Evolutionary conservation across 73 alveolate genomes (phyloP), one percentile per base, ranked within the genome.

Genomic region (Stentor coeruleus): DNA sequence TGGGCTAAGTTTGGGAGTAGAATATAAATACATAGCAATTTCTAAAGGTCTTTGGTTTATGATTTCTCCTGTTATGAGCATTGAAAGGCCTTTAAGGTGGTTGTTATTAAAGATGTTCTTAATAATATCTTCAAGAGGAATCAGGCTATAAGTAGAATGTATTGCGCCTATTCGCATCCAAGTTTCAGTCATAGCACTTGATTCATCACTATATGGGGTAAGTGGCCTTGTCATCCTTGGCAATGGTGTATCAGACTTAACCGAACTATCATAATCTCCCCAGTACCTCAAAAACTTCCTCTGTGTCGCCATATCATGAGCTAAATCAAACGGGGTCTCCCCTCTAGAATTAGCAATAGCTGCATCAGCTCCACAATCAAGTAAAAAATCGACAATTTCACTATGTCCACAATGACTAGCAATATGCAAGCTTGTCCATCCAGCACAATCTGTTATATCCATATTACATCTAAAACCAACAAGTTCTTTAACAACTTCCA

Each of bases 311-410:
- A 14, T 30, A 38, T 75, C 83, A 15, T 38, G 35, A 6, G 83
- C 83, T 38, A 75, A 40, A 38, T 75, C 83, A 20, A 75, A 75
- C n/a, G 83, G 83, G 20, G 83, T 75, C 38, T 75, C 59, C 39
- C 74, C 83, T 75, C n/a, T 75, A 33, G 80, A 37, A 38, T 75
- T 75, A 6, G 37, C 26, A n/a, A 40, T 40, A 1, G 83, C 39
- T 1, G 83, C 83, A 38, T 75, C 83, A 37, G 83, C 41, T 2
- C 38, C 39, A n/a, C 39, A 37, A 20, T 35, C 35, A 14, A 75
- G 72, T 1, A 75, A 33, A 75, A 75, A 3, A 1, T 33, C 38
- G n/a, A 75, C 83, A 20, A 75, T 38, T 6, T 75, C 83, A 1
- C 80, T 31, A 2, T 66, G 26, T 28, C 83, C 14, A 33, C 38